phyloP scores from a whole-genome alignment of 768 basidiomycete genomes.

The Vishniacozyma victoriae region DNA sequence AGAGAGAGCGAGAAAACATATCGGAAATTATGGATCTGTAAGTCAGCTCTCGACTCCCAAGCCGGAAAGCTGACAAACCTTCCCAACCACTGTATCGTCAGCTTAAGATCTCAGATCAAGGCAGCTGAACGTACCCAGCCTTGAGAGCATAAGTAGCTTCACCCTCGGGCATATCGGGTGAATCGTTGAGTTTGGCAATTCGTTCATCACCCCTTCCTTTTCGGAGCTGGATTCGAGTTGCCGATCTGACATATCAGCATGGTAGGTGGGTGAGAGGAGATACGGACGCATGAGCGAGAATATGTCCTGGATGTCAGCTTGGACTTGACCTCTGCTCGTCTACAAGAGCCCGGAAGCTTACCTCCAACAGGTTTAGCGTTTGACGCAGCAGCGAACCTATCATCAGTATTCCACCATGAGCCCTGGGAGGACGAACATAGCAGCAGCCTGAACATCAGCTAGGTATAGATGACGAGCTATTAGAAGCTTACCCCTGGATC shows the following conservation, averaged over 20 bases:
- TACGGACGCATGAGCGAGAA: constrained; percentile 45
- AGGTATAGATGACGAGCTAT: background rate
- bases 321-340: background rate
- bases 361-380: constrained; percentile 73
- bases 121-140: constrained; percentile 28
- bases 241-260: constrained; percentile 26
- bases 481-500: constrained; percentile 75
- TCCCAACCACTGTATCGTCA: constrained; percentile 5
- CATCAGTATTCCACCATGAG: constrained; percentile 54
- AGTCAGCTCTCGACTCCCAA: too few relatives aligned
- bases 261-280: background rate
- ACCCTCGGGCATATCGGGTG: constrained; percentile 44
- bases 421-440: constrained; percentile 32
- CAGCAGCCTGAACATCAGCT: constrained; percentile 32
- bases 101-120: background rate
- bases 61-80: background rate
- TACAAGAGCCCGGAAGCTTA: constrained; percentile 8
- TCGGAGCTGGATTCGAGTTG: constrained; percentile 42
- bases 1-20: too few relatives aligned
- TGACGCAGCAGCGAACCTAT: constrained; percentile 77
- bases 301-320: constrained; percentile 31
- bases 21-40: too few relatives aligned
- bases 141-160: constrained; percentile 42
- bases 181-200: constrained; percentile 44
- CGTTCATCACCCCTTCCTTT: constrained; percentile 46